Evolutionary conservation across 176 grass and related monocot species (phyloP).

Genomic region (Paspalum vaginatum): DNA sequence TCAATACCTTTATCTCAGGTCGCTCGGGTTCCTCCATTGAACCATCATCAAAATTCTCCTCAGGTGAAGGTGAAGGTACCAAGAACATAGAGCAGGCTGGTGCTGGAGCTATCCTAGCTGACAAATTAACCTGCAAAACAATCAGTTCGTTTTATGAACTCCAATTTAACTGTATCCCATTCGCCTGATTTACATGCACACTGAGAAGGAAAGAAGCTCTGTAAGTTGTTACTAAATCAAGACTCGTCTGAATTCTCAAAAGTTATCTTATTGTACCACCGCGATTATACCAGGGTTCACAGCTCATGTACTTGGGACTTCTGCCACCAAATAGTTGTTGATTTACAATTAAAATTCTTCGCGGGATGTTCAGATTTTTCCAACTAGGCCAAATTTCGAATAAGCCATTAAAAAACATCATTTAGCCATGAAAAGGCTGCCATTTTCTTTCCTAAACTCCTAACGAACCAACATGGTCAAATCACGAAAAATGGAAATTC

Average conservation of each 20-base stretch:
- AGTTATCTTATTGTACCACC: neutral
- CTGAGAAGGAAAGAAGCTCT: neutral
- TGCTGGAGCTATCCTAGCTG: conserved; percentile 10
- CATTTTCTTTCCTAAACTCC: neutral
- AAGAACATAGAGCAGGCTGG: conserved; percentile 18
- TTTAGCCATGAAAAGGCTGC: neutral
- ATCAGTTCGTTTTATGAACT: conserved; percentile 3
- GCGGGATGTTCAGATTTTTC: conserved; percentile 1
- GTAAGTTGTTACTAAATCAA: neutral
- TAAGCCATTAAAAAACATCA: neutral
- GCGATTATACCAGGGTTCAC: neutral
- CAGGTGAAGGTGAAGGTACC: conserved; percentile 48
- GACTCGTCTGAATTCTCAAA: neutral
- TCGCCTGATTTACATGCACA: conserved; percentile 14
- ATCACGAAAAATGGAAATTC: neutral
- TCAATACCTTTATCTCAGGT: conserved; percentile 34
- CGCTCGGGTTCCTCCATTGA: conserved; percentile 49
- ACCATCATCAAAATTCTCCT: conserved; percentile 61
- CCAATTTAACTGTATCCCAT: neutral
- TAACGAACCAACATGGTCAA: neutral
- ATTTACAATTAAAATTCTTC: conserved; percentile 7
- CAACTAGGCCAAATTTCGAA: neutral
- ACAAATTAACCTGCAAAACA: conserved; percentile 49
- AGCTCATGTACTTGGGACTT: neutral
- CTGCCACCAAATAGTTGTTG: neutral